Evolutionary conservation across 2,329 filamentous ascomycete species (phyloP).

Genomic region (Stagonosporopsis chrysanthemi): DNA sequence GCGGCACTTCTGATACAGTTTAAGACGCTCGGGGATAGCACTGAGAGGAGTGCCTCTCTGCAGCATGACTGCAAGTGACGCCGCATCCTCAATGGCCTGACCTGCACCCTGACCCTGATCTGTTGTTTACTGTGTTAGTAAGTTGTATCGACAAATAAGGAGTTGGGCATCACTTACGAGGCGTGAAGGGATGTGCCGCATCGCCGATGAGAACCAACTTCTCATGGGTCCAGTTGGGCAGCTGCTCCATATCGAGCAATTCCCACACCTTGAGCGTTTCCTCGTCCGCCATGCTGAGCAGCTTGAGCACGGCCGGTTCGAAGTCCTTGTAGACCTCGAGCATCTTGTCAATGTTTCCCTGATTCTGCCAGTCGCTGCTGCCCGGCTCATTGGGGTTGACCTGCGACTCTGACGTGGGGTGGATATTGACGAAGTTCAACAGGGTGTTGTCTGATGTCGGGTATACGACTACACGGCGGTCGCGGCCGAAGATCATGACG

Average conservation of each 20-base stretch:
- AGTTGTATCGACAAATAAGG: no score
- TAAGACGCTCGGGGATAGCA: slow-evolving; percentile 63
- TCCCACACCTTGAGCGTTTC: slow-evolving; percentile 50
- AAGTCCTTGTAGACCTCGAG: slow-evolving; percentile 52
- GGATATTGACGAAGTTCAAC: slow-evolving; percentile 57
- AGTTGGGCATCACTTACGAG: slow-evolving; percentile 53
- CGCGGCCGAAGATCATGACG: slow-evolving; percentile 54
- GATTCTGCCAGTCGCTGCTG: slow-evolving; percentile 47
- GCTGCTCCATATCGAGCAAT: slow-evolving; percentile 63
- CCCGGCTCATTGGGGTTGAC: slow-evolving; percentile 18
- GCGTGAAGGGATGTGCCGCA: slow-evolving; percentile 72
- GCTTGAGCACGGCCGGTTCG: slow-evolving; percentile 43
- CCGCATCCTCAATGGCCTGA: slow-evolving; percentile 72
- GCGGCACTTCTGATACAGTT: slow-evolving; percentile 66
- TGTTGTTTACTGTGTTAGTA: slow-evolving; percentile 14
- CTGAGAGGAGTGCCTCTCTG: slow-evolving; percentile 53
- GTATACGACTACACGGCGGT: slow-evolving; percentile 58
- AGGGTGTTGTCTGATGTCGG: slow-evolving; percentile 57
- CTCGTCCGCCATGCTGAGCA: slow-evolving; percentile 51
- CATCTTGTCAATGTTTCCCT: slow-evolving; percentile 49
- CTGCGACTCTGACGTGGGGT: slow-evolving; percentile 47
- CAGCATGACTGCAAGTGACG: slow-evolving; percentile 65
- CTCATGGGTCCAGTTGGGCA: slow-evolving; percentile 63
- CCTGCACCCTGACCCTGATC: slow-evolving; percentile 69
- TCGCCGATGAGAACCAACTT: slow-evolving; percentile 69